Evolutionary conservation across 768 basidiomycete genomes (phyloP).

Genomic region (Mycena latifolia): DNA sequence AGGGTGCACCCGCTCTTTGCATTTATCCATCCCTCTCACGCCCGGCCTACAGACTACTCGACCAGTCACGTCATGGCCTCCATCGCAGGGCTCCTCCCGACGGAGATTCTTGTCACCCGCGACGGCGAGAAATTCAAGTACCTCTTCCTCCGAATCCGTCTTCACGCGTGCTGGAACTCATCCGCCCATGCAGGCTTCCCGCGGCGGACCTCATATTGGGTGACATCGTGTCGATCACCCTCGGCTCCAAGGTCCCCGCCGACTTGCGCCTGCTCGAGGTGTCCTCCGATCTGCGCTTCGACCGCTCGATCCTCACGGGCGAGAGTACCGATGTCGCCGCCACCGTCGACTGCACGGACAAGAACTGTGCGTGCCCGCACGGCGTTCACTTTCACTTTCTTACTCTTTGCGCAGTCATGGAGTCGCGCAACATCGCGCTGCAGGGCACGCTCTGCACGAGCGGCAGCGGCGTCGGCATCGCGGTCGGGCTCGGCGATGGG

Average conservation of each 20-base stretch:
- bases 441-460: slow-evolving; percentile 67
- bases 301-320: slow-evolving; percentile 75
- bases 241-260: slow-evolving; percentile 80
- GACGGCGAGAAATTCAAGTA: slow-evolving; percentile 53
- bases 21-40: neutral
- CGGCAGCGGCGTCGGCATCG: slow-evolving; percentile 60
- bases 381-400: neutral
- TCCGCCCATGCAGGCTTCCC: slow-evolving; percentile 50
- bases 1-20: slow-evolving; percentile 40
- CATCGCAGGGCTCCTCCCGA: slow-evolving; percentile 75
- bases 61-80: slow-evolving; percentile 71
- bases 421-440: slow-evolving; percentile 71
- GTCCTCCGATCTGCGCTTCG: slow-evolving; percentile 69
- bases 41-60: slow-evolving; percentile 56
- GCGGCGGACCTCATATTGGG: slow-evolving; percentile 76
- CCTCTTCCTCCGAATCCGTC: too few species aligned
- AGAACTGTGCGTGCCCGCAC: slow-evolving; percentile 43
- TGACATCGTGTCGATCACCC: slow-evolving; percentile 70
- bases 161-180: too few species aligned
- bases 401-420: slow-evolving; percentile 33
- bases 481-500: slow-evolving; percentile 62
- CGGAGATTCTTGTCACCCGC: slow-evolving; percentile 72
- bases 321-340: slow-evolving; percentile 56
- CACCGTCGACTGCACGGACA: slow-evolving; percentile 49
- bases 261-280: slow-evolving; percentile 74